Conservation (phyloP, 192 early-diverging fungal genomes). For the Coemansia sp. region DNA sequence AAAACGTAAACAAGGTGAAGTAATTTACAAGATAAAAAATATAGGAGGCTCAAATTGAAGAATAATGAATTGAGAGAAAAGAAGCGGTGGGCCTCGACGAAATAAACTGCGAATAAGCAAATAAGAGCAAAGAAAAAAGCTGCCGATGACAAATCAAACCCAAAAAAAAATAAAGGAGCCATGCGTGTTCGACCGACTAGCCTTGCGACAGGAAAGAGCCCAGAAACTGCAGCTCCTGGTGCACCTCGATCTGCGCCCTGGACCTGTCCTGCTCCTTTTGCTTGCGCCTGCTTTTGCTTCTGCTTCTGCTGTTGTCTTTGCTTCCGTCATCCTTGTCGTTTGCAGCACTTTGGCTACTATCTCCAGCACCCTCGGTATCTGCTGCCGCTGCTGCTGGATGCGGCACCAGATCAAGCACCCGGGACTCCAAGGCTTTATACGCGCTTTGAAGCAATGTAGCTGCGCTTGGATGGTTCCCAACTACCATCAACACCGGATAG, state of each 20-base stretch:
- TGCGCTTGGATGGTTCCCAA: background rate
- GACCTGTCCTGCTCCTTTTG: background rate
- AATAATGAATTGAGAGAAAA: conserved; percentile 3
- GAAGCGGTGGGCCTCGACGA: too few relatives aligned
- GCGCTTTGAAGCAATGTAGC: background rate
- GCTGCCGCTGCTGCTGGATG: background rate
- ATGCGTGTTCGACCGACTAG: too few relatives aligned
- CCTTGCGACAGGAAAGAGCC: background rate
- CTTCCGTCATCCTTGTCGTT: background rate
- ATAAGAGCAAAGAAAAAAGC: background rate
- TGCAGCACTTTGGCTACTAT: too few relatives aligned
- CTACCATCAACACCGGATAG: background rate
- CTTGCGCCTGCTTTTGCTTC: background rate
- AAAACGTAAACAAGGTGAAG: background rate
- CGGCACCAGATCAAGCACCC: background rate
- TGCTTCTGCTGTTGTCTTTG: background rate
- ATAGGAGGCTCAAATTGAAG: background rate
- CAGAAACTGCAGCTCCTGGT: background rate
- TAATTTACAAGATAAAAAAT: background rate
- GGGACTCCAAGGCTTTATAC: background rate
- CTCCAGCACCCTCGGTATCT: background rate
- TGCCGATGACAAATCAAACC: background rate
- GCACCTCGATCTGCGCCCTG: background rate
- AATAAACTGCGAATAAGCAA: too few relatives aligned
- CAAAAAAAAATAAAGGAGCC: background rate